phyloP scores from a whole-genome alignment of 176 grass and related monocot species.

The Dendrocalamus sinicus region DNA sequence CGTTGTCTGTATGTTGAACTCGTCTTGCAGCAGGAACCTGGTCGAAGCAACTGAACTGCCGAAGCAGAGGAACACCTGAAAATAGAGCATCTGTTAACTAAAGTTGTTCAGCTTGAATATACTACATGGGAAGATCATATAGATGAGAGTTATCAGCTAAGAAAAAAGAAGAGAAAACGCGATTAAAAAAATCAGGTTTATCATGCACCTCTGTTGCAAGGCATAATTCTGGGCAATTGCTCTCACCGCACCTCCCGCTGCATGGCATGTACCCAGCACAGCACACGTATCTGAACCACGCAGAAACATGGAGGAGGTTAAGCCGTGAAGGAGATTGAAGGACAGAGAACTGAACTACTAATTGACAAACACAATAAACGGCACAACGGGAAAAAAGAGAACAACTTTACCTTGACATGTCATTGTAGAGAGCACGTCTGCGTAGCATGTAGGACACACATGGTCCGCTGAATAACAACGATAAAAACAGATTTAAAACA shows the following conservation, averaged over 20 bases:
- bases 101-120: neutral
- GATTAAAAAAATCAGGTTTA: neutral
- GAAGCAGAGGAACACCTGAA: conserved; percentile 80
- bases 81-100: neutral
- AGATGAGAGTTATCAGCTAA: neutral
- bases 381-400: neutral
- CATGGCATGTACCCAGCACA: conserved; percentile 97
- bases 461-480: conserved; percentile 61
- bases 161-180: neutral
- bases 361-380: neutral
- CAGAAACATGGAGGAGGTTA: neutral
- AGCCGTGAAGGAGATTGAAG: neutral
- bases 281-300: conserved; percentile 69
- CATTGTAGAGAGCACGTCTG: conserved; percentile 89
- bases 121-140: neutral
- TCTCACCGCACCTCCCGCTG: conserved; percentile 93
- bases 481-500: neutral
- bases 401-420: conserved; percentile 76
- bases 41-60: conserved; percentile 92
- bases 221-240: conserved; percentile 75
- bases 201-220: conserved; percentile 73
- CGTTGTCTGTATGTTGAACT: conserved; percentile 98
- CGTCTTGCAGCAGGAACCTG: conserved; percentile 95
- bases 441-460: conserved; percentile 95
- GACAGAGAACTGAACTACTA: neutral